These are phyloP conservation scores for Corchorus olitorius DNA, from an alignment of 345 rosid genomes.

Conservation along the genomic window DNA sequence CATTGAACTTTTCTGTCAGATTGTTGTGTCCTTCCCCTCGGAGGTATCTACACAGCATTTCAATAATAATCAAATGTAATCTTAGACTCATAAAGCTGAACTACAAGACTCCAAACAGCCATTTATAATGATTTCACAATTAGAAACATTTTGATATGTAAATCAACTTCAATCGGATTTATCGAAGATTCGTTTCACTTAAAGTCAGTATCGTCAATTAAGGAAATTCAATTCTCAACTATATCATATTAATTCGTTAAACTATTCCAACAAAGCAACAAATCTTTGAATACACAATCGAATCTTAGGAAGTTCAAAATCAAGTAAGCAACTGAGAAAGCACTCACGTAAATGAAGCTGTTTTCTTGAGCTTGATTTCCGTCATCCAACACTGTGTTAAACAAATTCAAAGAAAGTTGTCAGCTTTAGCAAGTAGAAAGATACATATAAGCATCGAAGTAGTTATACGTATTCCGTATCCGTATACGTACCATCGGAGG, in stretches of 20 bases:
- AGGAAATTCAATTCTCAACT: no score
- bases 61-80: not conserved
- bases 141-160: not conserved
- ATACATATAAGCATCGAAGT: slow-evolving; percentile 6
- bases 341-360: slow-evolving; percentile 88
- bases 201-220: not conserved
- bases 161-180: not conserved
- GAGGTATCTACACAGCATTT: slow-evolving; percentile 65
- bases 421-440: not conserved
- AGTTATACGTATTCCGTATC: not conserved
- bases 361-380: slow-evolving; percentile 77
- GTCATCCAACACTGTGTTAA: slow-evolving; percentile 66
- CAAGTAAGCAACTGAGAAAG: slow-evolving; percentile 20
- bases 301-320: slow-evolving; percentile 10
- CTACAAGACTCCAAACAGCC: not conserved
- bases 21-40: slow-evolving; percentile 86
- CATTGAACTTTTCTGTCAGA: slow-evolving; percentile 87
- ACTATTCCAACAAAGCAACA: not conserved
- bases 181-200: not conserved
- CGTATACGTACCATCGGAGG: slow-evolving; percentile 71
- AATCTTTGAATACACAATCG: no score
- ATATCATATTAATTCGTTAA: not conserved
- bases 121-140: not conserved
- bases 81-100: not conserved
- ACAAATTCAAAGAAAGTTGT: slow-evolving; percentile 4